Evolutionary conservation across 2,329 filamentous ascomycete species (phyloP).

Genomic region (Didymosphaeria variabile): DNA sequence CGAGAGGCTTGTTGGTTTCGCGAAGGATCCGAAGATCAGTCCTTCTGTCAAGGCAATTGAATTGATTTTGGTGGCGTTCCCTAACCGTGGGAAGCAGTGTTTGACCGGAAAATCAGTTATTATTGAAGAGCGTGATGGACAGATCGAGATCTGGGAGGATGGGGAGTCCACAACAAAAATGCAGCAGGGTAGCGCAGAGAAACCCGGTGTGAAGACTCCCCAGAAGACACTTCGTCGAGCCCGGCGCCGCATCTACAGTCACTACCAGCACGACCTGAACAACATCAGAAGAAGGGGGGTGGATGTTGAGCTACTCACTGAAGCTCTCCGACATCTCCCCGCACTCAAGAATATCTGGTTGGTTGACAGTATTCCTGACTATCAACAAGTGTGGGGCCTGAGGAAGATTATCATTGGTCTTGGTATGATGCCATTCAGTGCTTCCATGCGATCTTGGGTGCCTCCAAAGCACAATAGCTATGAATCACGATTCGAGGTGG

Average conservation of each 20-base stretch:
- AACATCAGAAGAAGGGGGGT: conserved; percentile 5
- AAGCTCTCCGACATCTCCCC: conserved; percentile 16
- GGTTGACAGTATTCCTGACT: too few relatives aligned
- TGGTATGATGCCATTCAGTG: not conserved
- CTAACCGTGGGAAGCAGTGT: not conserved
- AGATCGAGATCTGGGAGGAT: not conserved
- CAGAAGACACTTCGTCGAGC: not conserved
- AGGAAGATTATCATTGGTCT: not conserved
- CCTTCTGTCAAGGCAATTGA: not conserved
- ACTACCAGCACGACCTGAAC: conserved; percentile 15
- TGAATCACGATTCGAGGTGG: not conserved
- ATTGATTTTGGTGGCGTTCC: conserved; percentile 13
- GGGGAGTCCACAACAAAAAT: not conserved
- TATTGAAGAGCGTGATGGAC: not conserved
- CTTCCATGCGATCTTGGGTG: not conserved
- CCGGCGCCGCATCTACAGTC: conserved; percentile 12
- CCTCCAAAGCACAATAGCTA: not conserved
- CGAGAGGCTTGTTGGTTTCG: conserved; percentile 4
- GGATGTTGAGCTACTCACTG: conserved; percentile 17
- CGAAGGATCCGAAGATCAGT: conserved; percentile 1
- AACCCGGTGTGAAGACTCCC: not conserved
- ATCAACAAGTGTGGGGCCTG: not conserved
- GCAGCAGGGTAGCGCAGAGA: not conserved
- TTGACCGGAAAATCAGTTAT: not conserved
- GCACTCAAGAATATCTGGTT: conserved; percentile 4